Percentiles rank a stretch among this genome's conserved stretches.
These are phyloP conservation scores for Fusarium haematococcum DNA, from an alignment of 2,329 filamentous ascomycete species.

Conservation along the genomic window DNA sequence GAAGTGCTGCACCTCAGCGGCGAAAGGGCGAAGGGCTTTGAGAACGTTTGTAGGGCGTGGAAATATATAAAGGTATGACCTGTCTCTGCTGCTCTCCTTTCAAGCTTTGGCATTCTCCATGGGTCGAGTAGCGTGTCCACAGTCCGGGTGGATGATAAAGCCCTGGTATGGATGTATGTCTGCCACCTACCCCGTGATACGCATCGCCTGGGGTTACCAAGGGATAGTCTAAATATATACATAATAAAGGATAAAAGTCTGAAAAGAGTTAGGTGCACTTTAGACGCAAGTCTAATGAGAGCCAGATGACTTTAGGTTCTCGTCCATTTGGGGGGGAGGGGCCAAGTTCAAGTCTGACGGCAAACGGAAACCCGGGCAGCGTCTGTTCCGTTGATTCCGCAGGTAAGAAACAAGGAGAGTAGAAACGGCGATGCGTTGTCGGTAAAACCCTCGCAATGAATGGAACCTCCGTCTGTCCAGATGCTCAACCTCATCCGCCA, in stretches of 20 bases:
- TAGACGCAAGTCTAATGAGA: background rate
- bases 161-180: background rate
- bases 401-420: background rate
- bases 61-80: background rate
- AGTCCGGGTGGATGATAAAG: background rate
- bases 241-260: background rate
- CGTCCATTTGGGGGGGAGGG: background rate
- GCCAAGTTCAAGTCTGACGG: background rate
- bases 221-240: background rate
- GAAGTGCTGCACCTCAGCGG: background rate
- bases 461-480: no score
- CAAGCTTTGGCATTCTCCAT: background rate
- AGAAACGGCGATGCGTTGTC: background rate
- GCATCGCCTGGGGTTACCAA: background rate
- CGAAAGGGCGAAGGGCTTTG: background rate
- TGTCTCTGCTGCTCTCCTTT: background rate
- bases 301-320: background rate
- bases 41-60: accelerated
- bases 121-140: background rate
- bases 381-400: background rate
- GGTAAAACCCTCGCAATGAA: background rate
- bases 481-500: background rate
- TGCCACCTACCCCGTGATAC: background rate
- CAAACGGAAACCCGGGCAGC: background rate
- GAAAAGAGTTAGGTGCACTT: background rate